phyloP scores from a whole-genome alignment of 1,284 basidiomycete genomes.

The Marasmius sp. region DNA sequence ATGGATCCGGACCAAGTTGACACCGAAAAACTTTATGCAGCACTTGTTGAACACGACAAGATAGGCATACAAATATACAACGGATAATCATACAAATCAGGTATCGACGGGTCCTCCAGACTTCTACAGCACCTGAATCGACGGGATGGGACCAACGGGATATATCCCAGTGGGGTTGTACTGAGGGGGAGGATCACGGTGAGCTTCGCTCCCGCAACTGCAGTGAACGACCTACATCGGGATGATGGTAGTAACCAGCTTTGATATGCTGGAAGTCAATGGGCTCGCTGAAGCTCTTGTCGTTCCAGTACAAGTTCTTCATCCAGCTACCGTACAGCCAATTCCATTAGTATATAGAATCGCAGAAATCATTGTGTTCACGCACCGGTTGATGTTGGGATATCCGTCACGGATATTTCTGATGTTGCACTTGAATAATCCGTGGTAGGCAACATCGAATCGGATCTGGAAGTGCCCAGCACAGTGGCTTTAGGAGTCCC shows the following conservation, averaged over 20 bases:
- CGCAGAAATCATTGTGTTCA: neutral
- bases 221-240: too few relatives aligned
- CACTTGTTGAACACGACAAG: too few relatives aligned
- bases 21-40: too few relatives aligned
- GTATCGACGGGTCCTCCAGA: too few relatives aligned
- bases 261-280: conserved; percentile 91
- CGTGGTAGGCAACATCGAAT: conserved; percentile 85
- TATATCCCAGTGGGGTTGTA: conserved; percentile 77
- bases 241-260: conserved; percentile 68
- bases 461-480: conserved; percentile 35
- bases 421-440: conserved; percentile 94
- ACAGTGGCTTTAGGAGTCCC: neutral
- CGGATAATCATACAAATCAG: too few relatives aligned
- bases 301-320: conserved; percentile 90
- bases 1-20: too few relatives aligned
- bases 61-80: too few relatives aligned
- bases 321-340: conserved; percentile 26
- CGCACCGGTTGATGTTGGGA: conserved; percentile 68
- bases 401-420: conserved; percentile 78
- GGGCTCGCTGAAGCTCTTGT: conserved; percentile 83
- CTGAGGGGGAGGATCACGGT: conserved; percentile 31
- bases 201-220: too few relatives aligned
- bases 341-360: too few relatives aligned
- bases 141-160: conserved; percentile 70
- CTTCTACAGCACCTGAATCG: conserved; percentile 62